Evolutionary conservation across 257 asterid genomes (phyloP).

Genomic region (Euphrasia confusa): DNA sequence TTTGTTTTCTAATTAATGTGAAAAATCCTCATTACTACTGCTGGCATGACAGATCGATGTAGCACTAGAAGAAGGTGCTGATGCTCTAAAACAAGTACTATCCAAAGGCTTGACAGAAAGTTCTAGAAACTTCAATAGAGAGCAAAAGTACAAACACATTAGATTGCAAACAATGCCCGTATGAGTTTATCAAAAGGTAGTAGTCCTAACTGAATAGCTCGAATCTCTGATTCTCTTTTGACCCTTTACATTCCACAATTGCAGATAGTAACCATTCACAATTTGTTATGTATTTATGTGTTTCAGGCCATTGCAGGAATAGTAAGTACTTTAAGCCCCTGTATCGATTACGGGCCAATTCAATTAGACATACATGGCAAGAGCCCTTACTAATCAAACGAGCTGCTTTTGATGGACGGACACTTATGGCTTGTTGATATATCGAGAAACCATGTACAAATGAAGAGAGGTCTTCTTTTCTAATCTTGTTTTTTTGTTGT

Average conservation of each 20-base stretch:
- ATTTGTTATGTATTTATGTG: too few species aligned
- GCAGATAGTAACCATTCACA: conserved; percentile 27
- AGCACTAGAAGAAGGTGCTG: conserved; percentile 70
- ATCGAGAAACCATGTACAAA: not conserved
- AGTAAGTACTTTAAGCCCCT: too few species aligned
- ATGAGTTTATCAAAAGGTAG: conserved; percentile 33
- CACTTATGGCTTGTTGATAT: not conserved
- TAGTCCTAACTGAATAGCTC: not conserved
- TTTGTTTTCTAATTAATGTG: not conserved
- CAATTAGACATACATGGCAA: too few species aligned
- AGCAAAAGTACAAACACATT: conserved; percentile 83
- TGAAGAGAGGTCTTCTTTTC: not conserved
- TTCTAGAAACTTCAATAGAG: conserved; percentile 62
- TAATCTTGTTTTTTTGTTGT: not conserved
- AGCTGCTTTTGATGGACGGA: not conserved
- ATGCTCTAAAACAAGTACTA: conserved; percentile 58
- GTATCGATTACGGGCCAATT: too few species aligned
- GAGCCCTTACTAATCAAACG: not conserved
- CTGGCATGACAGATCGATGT: conserved; percentile 57
- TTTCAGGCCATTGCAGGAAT: not conserved
- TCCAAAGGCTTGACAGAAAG: conserved; percentile 68
- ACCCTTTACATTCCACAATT: not conserved
- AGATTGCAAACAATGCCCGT: conserved; percentile 67
- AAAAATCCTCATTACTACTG: conserved; percentile 5
- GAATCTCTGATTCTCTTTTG: not conserved